Evolutionary conservation across 495 filamentous ascomycete species (phyloP).

Genomic region (Annulohypoxylon maeteangense): DNA sequence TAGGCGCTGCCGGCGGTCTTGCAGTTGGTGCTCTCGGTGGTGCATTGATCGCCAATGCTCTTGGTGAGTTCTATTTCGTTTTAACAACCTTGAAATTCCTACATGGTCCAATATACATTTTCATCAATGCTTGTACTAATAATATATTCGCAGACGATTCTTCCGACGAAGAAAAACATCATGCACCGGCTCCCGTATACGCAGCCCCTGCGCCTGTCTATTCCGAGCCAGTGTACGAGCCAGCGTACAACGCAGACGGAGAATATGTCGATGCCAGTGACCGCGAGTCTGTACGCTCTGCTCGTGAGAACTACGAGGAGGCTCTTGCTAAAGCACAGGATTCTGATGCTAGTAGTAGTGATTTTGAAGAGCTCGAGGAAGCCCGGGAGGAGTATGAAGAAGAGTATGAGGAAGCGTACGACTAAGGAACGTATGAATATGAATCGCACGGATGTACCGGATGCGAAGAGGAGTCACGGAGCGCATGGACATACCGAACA

Average conservation of each 20-base stretch:
- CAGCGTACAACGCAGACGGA: slow-evolving; percentile 48
- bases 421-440: slow-evolving; percentile 36
- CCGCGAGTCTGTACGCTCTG: slow-evolving; percentile 53
- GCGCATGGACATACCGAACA: neutral
- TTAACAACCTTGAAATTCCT: no score
- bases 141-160: slow-evolving; percentile 40
- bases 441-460: neutral
- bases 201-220: slow-evolving; percentile 30
- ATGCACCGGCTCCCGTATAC: slow-evolving; percentile 39
- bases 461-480: neutral
- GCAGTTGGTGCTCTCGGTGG: slow-evolving; percentile 67
- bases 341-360: slow-evolving; percentile 56
- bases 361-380: slow-evolving; percentile 55
- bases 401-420: slow-evolving; percentile 61
- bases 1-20: slow-evolving; percentile 64
- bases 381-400: slow-evolving; percentile 59
- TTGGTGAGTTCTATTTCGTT: slow-evolving; percentile 57
- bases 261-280: slow-evolving; percentile 54
- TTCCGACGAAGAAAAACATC: slow-evolving; percentile 42
- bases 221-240: slow-evolving; percentile 39
- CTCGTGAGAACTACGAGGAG: slow-evolving; percentile 53
- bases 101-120: no score
- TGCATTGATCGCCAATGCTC: slow-evolving; percentile 64
- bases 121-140: slow-evolving; percentile 27
- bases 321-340: slow-evolving; percentile 50